These are phyloP conservation scores for Lepidium aucheri DNA, from an alignment of 345 rosid species.

Conservation along the genomic window DNA sequence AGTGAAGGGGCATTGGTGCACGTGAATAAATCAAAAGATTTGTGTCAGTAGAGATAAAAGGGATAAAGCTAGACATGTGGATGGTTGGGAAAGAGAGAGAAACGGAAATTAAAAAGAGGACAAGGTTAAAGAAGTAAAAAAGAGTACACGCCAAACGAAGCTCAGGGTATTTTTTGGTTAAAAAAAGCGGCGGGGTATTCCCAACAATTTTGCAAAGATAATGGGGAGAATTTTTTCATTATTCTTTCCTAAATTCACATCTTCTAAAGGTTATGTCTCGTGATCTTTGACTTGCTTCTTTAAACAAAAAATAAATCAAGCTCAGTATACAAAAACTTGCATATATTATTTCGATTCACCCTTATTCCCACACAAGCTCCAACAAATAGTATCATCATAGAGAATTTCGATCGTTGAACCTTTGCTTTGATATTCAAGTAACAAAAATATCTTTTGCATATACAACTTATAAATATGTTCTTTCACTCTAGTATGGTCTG, in stretches of 20 bases:
- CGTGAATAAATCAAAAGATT: too few relatives aligned
- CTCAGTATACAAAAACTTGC: not conserved
- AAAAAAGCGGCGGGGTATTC: too few relatives aligned
- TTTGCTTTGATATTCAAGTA: constrained; percentile 14
- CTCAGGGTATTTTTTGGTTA: too few relatives aligned
- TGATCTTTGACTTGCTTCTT: constrained; percentile 18
- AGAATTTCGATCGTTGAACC: not conserved
- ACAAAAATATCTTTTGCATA: constrained; percentile 1
- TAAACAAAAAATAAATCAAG: constrained; percentile 13
- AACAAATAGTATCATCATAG: not conserved
- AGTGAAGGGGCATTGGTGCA: too few relatives aligned
- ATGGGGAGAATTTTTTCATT: too few relatives aligned
- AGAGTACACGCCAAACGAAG: too few relatives aligned
- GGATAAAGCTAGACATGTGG: too few relatives aligned
- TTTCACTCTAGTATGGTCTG: not conserved
- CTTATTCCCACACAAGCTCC: constrained; percentile 8
- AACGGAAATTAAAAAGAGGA: too few relatives aligned
- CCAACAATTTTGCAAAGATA: too few relatives aligned
- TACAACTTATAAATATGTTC: not conserved
- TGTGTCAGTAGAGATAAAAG: too few relatives aligned
- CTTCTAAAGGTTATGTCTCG: constrained; percentile 15
- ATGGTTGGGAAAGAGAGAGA: too few relatives aligned
- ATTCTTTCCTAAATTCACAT: constrained; percentile 8
- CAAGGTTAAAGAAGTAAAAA: too few relatives aligned
- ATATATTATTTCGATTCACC: constrained; percentile 1